Percentiles rank a stretch among this genome's conserved stretches.
phyloP scores from a whole-genome alignment of 1,284 basidiomycete genomes.

The Cryptococcus neoformans region DNA sequence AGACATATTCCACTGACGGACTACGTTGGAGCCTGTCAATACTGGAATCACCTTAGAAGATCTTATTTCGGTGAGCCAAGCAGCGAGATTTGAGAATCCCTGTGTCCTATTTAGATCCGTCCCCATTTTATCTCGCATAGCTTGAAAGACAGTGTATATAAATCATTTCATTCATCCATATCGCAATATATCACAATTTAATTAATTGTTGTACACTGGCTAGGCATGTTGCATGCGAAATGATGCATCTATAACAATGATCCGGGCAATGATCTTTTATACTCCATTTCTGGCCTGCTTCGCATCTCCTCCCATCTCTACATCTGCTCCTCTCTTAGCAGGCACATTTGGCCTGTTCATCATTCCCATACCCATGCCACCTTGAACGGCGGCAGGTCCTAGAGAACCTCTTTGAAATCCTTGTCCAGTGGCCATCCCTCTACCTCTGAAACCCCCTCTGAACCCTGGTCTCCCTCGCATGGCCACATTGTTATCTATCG shows the following conservation, averaged over 20 bases:
- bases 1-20: slow-evolving; percentile 4
- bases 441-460: neutral
- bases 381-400: neutral
- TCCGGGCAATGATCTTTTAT: neutral
- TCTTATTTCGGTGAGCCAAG: neutral
- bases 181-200: too few species aligned
- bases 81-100: too few species aligned
- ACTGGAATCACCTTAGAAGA: slow-evolving; percentile 3
- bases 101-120: neutral
- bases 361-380: neutral
- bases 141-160: too few species aligned
- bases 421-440: slow-evolving; percentile 1
- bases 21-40: neutral
- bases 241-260: too few species aligned
- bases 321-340: slow-evolving; percentile 6
- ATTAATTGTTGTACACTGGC: too few species aligned
- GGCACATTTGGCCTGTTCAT: neutral
- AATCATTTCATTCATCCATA: too few species aligned
- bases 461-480: slow-evolving; percentile 7
- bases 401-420: slow-evolving; percentile 1
- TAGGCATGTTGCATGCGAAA: too few species aligned
- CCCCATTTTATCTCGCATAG: neutral
- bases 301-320: slow-evolving; percentile 1
- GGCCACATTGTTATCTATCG: neutral
- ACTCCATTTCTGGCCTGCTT: slow-evolving; percentile 14